Evolutionary conservation across 2,329 filamentous ascomycete species (phyloP), one percentile per base, ranked within the genome.

Genomic region (Cytospora leucostoma): DNA sequence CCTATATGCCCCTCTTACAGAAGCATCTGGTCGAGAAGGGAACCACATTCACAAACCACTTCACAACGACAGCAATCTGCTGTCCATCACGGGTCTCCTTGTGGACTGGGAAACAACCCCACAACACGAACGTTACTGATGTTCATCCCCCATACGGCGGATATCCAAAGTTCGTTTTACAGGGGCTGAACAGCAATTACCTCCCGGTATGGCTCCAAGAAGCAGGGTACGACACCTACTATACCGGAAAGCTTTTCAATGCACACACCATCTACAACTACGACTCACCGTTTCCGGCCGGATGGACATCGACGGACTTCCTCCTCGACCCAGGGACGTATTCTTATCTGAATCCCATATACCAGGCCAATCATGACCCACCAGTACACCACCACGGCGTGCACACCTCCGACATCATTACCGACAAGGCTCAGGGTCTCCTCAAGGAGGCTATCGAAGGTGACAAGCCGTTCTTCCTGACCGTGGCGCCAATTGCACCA

Each of bases 311-410:
- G 0, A 86, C 84, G 0, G 73, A 77, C 67, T 80, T 88, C 67
- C 75, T 89, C 1, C 76, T 90, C 1, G 87, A 91, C 65, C 88
- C 88, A 0, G 83, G 80, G 67, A 91, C 88, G 0, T 91, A 91
- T 69, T 78, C 83, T 34, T 92, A 91, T 70, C 79, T 86, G 33
- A 90, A 91, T 70, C 78, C 84, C 1, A 87, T 82, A 5, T 88
- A 86, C 71, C 83, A 88, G 65, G 79, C 84, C 11, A 85, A 89
- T 65, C 72, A 76, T 1, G 80, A 84, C 2, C 71, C 77, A 0
- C 86, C 86, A 0, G 76, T 82, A 12, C 84, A 80, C 67, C 82
- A 85, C 63, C 77, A 83, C 51, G 83, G 83, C 1, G 73, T 81
- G 50, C 82, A 88, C 69, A 81, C 77, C 0, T 82, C 80, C 0